These are phyloP conservation scores for Ephemerocybe angulata DNA, from an alignment of 768 basidiomycete species.

Conservation along the genomic window DNA sequence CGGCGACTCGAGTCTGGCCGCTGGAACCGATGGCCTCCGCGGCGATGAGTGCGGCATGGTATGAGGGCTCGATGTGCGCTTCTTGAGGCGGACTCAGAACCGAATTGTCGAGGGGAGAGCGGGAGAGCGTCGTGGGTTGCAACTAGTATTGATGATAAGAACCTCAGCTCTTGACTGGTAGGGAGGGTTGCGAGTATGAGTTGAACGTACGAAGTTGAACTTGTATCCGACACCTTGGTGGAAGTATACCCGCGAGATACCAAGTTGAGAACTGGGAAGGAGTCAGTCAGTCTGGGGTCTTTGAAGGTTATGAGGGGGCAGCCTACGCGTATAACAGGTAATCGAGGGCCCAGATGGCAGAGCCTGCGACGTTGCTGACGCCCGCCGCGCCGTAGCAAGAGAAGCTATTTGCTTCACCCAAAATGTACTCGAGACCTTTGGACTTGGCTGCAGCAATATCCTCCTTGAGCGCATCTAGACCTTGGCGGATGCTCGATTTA, in stretches of 20 bases:
- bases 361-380: slow-evolving; percentile 3
- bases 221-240: slow-evolving; percentile 2
- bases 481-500: background rate
- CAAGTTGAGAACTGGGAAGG: slow-evolving; percentile 2
- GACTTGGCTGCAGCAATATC: background rate
- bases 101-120: background rate
- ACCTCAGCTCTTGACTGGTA: background rate
- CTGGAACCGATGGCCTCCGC: background rate
- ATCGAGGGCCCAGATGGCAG: slow-evolving; percentile 2
- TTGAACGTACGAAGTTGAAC: slow-evolving; percentile 1
- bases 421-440: background rate
- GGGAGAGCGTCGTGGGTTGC: background rate
- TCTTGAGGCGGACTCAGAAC: background rate
- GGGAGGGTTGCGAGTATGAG: background rate
- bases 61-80: background rate
- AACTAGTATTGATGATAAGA: background rate
- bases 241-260: slow-evolving; percentile 2
- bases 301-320: too few relatives aligned
- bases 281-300: too few relatives aligned
- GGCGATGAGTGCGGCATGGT: slow-evolving; percentile 1
- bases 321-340: slow-evolving; percentile 1
- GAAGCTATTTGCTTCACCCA: slow-evolving; percentile 5
- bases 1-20: background rate
- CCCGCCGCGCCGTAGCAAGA: slow-evolving; percentile 2
- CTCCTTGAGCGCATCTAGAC: background rate